phyloP scores from a whole-genome alignment of 2,329 filamentous ascomycete species.

The Colletotrichum sp. region DNA sequence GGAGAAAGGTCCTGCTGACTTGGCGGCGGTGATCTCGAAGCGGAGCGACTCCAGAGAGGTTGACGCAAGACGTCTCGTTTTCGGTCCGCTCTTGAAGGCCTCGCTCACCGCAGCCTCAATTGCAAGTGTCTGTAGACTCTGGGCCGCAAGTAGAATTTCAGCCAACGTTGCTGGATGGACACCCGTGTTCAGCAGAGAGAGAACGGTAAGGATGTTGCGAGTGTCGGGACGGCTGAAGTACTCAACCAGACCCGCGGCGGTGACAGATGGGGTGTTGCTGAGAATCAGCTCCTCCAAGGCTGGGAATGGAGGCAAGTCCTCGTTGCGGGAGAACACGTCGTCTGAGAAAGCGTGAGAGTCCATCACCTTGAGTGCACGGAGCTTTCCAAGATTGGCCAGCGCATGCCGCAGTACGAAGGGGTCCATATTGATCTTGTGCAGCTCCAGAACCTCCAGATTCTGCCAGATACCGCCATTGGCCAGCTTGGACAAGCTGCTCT shows the following conservation, averaged over 20 bases:
- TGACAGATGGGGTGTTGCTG: constrained; percentile 74
- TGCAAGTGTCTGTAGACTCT: constrained; percentile 61
- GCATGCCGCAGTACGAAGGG: constrained; percentile 73
- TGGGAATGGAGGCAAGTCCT: constrained; percentile 75
- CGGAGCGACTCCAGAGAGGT: constrained; percentile 74
- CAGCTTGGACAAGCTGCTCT: constrained; percentile 76
- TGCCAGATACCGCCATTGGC: constrained; percentile 71
- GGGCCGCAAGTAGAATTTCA: constrained; percentile 62
- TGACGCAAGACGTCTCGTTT: constrained; percentile 69
- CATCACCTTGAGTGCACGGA: constrained; percentile 78
- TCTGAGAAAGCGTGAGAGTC: constrained; percentile 76
- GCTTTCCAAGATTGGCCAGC: constrained; percentile 67
- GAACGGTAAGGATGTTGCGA: constrained; percentile 64
- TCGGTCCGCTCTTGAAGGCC: constrained; percentile 52
- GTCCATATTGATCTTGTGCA: constrained; percentile 72
- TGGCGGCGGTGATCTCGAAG: constrained; percentile 77
- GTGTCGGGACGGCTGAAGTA: constrained; percentile 70
- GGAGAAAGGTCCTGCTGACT: constrained; percentile 62
- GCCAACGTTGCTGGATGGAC: constrained; percentile 69
- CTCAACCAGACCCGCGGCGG: constrained; percentile 69
- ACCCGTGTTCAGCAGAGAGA: constrained; percentile 76
- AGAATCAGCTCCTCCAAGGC: constrained; percentile 76
- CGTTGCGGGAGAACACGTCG: constrained; percentile 72
- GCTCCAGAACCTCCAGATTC: constrained; percentile 74
- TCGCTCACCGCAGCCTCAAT: constrained; percentile 56